Percentiles rank a stretch among this genome's conserved stretches.
Conservation (phyloP, 768 basidiomycete species). For the Tremella mesenterica region DNA sequence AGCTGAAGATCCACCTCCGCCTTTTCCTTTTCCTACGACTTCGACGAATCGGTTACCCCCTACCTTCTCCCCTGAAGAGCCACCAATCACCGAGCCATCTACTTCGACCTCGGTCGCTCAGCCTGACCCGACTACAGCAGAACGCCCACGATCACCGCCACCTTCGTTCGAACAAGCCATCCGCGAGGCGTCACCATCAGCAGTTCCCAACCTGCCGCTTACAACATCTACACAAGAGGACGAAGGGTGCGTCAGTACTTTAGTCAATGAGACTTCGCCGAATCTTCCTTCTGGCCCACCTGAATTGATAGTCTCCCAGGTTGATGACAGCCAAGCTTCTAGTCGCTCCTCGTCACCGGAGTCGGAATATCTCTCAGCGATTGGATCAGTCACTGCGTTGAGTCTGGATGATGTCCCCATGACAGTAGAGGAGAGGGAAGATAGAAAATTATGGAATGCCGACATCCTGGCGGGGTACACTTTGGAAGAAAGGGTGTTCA, state of each 20-base stretch:
- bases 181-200: no score
- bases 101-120: neutral
- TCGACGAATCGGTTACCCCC: slow-evolving; percentile 23
- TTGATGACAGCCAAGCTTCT: no score
- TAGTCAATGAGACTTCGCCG: no score
- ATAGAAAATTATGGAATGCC: slow-evolving; percentile 34
- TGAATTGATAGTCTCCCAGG: no score
- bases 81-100: slow-evolving; percentile 5
- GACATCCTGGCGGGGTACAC: slow-evolving; percentile 37
- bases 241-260: neutral
- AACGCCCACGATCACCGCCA: slow-evolving; percentile 24
- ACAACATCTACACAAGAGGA: neutral
- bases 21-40: slow-evolving; percentile 35
- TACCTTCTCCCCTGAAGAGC: slow-evolving; percentile 9
- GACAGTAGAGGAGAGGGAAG: slow-evolving; percentile 19
- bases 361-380: slow-evolving; percentile 12
- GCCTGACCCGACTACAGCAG: neutral
- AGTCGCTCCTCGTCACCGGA: neutral
- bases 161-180: slow-evolving; percentile 31
- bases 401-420: slow-evolving; percentile 5
- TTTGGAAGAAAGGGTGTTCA: slow-evolving; percentile 28
- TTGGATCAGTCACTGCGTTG: slow-evolving; percentile 14
- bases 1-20: slow-evolving; percentile 30
- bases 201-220: slow-evolving; percentile 3
- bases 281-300: neutral